phyloP scores from a whole-genome alignment of 257 asterid genomes.

The Capsicum chinense region DNA sequence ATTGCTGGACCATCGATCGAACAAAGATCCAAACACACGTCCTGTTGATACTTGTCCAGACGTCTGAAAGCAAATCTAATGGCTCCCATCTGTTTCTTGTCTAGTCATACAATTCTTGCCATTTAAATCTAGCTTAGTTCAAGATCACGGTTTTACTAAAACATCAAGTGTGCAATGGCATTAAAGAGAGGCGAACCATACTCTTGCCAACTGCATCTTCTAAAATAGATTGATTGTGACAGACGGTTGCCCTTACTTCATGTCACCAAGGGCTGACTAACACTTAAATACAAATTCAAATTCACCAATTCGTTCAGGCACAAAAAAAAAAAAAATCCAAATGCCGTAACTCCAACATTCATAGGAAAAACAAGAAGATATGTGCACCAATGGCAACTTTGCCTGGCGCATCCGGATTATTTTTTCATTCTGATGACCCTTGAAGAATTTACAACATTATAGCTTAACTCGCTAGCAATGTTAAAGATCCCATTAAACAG shows the following conservation, averaged over 20 bases:
- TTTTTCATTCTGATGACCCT: background rate
- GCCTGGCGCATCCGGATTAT: background rate
- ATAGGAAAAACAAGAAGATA: background rate
- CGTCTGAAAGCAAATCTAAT: constrained; percentile 25
- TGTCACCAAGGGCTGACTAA: background rate
- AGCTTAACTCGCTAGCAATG: background rate
- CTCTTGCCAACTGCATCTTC: constrained; percentile 32
- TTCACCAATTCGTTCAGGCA: background rate
- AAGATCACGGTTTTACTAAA: constrained; percentile 35
- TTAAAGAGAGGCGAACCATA: constrained; percentile 30
- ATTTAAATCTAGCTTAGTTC: constrained; percentile 25
- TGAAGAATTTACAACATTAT: background rate
- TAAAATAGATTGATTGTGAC: constrained; percentile 23
- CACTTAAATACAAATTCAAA: background rate
- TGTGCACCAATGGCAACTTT: background rate
- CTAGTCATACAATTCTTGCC: constrained; percentile 35
- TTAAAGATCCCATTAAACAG: constrained; percentile 13
- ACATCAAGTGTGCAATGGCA: constrained; percentile 30
- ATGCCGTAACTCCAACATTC: background rate
- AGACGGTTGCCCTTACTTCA: background rate
- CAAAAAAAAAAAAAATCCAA: background rate
- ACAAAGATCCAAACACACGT: constrained; percentile 33
- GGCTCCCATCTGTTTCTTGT: constrained; percentile 37
- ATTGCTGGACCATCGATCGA: constrained; percentile 13
- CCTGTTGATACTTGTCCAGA: constrained; percentile 25